phyloP scores from a whole-genome alignment of 805 yeast species.

The Kregervanrija pseudodelftensis region DNA sequence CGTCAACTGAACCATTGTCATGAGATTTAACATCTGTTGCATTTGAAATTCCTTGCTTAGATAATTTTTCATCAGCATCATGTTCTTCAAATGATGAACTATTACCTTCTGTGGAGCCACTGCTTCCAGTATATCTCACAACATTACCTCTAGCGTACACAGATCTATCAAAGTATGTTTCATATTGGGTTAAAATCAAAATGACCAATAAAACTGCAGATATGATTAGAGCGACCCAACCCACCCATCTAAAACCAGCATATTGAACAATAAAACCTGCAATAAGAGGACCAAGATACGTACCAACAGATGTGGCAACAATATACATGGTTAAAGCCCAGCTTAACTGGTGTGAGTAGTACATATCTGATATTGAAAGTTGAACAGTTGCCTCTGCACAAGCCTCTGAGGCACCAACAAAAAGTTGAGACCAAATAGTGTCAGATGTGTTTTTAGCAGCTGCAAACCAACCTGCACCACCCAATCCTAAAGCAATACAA shows the following conservation, averaged over 20 bases:
- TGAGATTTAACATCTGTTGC: not conserved
- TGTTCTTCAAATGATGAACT: constrained; percentile 1
- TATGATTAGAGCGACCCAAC: constrained; percentile 58
- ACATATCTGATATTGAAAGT: constrained; percentile 64
- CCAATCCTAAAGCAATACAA: constrained; percentile 51
- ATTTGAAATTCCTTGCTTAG: not conserved
- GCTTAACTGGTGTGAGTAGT: constrained; percentile 72
- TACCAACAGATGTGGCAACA: constrained; percentile 67
- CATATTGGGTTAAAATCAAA: constrained; percentile 58
- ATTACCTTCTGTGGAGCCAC: not conserved
- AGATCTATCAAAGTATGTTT: constrained; percentile 59
- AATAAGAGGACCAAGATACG: constrained; percentile 71
- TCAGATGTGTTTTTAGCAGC: constrained; percentile 45
- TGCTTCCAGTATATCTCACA: not conserved
- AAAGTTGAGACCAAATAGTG: constrained; percentile 70
- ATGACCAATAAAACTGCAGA: constrained; percentile 52
- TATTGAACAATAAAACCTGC: constrained; percentile 65
- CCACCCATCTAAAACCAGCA: constrained; percentile 73
- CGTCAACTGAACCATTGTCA: constrained; percentile 3
- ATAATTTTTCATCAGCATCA: constrained; percentile 3
- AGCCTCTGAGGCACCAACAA: constrained; percentile 75
- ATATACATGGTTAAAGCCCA: constrained; percentile 67
- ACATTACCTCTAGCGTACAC: constrained; percentile 20
- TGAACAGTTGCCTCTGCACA: constrained; percentile 71
- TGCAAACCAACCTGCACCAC: constrained; percentile 71